Evolutionary conservation across 225 moss, liverwort and hornwort genomes (phyloP).

Genomic region (Climacium dendroides): DNA sequence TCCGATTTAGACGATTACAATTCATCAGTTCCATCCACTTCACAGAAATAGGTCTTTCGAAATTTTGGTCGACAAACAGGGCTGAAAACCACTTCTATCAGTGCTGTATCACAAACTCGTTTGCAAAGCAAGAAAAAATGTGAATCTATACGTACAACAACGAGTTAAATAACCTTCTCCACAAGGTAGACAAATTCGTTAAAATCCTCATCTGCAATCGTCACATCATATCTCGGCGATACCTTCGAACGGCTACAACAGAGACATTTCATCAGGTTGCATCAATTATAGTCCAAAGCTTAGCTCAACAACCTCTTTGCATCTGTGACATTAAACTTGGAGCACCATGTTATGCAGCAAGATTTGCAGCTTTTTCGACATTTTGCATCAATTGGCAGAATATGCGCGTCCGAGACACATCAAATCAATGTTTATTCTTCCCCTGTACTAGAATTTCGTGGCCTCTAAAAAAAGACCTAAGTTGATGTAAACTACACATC

Average conservation of each 20-base stretch:
- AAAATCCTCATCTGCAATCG: background rate
- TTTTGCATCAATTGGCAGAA: background rate
- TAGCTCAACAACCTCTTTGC: constrained; percentile 2
- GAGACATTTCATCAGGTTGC: background rate
- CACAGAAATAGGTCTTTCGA: background rate
- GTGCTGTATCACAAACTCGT: background rate
- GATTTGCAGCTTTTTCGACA: background rate
- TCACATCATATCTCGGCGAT: background rate
- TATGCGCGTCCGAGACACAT: background rate
- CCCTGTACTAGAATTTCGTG: background rate
- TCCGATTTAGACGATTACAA: background rate
- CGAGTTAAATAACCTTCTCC: constrained; percentile 6
- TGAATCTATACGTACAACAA: background rate
- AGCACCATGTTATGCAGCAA: background rate
- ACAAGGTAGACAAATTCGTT: background rate
- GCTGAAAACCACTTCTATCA: background rate
- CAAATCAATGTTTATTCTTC: background rate
- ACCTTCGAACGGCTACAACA: background rate
- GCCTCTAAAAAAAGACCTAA: background rate
- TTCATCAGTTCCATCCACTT: background rate
- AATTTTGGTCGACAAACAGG: background rate
- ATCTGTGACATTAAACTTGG: background rate
- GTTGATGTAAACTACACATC: background rate
- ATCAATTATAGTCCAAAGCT: background rate
- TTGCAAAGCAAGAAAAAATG: background rate